These are phyloP conservation scores for Aspergillus luchuensis DNA, from an alignment of 2,329 filamentous ascomycete genomes.

Conservation along the genomic window DNA sequence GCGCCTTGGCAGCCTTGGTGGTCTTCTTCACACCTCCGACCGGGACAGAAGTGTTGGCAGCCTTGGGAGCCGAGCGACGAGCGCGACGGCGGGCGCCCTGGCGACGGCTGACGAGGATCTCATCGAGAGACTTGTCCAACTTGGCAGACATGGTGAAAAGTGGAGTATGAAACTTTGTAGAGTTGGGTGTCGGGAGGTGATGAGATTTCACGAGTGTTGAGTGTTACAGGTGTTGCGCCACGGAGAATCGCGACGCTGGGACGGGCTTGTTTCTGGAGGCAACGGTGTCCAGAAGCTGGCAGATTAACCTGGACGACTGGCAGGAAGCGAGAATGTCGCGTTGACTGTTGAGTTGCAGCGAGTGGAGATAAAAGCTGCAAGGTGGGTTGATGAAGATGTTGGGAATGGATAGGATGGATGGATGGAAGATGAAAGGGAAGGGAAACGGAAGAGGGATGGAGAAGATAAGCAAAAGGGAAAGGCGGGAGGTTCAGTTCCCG, in stretches of 20 bases:
- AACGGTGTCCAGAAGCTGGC: conserved; percentile 4
- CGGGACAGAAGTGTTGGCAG: conserved; percentile 62
- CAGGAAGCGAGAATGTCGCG: not conserved
- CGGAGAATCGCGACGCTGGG: conserved; percentile 3
- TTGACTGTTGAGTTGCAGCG: not conserved
- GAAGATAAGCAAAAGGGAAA: conserved; percentile 16
- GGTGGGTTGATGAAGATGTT: conserved; percentile 13
- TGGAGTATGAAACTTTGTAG: conserved; percentile 7
- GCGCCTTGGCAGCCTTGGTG: conserved; percentile 52
- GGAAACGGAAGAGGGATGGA: conserved; percentile 11
- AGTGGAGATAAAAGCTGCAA: conserved; percentile 19
- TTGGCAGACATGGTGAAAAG: conserved; percentile 77
- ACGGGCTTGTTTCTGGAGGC: not conserved
- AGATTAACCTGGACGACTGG: conserved; percentile 1
- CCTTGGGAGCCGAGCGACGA: conserved; percentile 43
- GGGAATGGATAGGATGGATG: conserved; percentile 3
- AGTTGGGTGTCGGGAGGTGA: conserved; percentile 5
- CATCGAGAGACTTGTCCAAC: conserved; percentile 94
- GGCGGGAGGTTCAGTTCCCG: conserved; percentile 10
- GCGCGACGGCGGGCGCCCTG: conserved; percentile 54
- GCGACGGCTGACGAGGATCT: conserved; percentile 83
- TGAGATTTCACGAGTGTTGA: conserved; percentile 13
- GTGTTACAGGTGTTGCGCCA: conserved; percentile 15
- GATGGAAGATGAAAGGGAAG: conserved; percentile 14
- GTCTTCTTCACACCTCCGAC: conserved; percentile 86